Conservation (phyloP, 345 rosid species). For the Camelina hispida region DNA sequence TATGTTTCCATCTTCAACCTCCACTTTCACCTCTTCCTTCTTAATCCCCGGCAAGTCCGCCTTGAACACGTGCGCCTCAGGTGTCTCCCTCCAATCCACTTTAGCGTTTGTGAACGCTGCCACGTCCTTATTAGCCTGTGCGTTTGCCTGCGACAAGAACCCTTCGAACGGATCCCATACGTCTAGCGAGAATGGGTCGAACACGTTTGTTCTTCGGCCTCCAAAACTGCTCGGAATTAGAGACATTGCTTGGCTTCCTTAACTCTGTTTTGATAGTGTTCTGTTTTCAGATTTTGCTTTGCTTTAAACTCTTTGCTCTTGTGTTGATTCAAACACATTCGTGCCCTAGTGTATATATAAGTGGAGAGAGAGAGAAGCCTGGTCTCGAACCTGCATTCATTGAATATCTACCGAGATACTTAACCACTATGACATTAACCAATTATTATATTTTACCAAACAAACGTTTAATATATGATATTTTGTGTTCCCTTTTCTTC, state of each 20-base stretch:
- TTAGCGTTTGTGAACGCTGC: slow-evolving; percentile 36
- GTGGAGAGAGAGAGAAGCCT: too few relatives aligned
- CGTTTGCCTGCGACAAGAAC: slow-evolving; percentile 13
- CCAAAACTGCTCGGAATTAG: slow-evolving; percentile 28
- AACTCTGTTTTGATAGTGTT: not conserved
- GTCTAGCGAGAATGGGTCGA: slow-evolving; percentile 38
- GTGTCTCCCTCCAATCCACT: slow-evolving; percentile 47
- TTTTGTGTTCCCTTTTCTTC: too few relatives aligned
- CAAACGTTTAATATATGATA: too few relatives aligned
- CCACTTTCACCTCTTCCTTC: slow-evolving; percentile 48
- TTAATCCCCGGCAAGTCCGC: slow-evolving; percentile 43
- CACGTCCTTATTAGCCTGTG: slow-evolving; percentile 21
- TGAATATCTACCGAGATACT: too few relatives aligned
- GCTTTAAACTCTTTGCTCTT: not conserved
- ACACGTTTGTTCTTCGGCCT: slow-evolving; percentile 31
- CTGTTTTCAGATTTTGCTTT: not conserved
- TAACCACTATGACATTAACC: too few relatives aligned
- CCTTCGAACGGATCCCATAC: slow-evolving; percentile 41
- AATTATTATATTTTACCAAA: too few relatives aligned
- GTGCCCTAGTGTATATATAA: not conserved
- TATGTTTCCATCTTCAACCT: slow-evolving; percentile 40
- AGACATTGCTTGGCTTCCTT: slow-evolving; percentile 8
- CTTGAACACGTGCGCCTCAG: slow-evolving; percentile 45
- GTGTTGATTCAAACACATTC: not conserved
- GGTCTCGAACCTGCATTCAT: too few relatives aligned